Conservation (phyloP, 257 asterid genomes). For the Orobanche coerulescens region DNA sequence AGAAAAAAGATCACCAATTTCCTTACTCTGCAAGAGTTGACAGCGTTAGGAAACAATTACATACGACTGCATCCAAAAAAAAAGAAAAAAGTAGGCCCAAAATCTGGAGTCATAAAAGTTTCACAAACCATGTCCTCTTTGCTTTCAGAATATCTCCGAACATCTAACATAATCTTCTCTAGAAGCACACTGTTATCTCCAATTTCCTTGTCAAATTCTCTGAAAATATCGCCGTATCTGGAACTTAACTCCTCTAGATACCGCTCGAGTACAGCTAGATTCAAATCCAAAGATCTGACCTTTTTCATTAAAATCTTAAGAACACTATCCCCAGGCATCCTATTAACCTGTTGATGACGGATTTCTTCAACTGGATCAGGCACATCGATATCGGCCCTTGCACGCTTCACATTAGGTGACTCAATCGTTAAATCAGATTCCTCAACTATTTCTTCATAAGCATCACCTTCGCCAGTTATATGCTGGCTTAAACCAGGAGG, state of each 20-base stretch:
- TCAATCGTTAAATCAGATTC: conserved; percentile 34
- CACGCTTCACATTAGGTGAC: conserved; percentile 35
- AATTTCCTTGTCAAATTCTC: conserved; percentile 54
- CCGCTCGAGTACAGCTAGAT: conserved; percentile 69
- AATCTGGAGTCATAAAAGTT: conserved; percentile 5
- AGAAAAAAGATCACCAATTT: conserved; percentile 49
- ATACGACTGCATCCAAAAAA: background rate
- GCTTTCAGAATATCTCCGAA: conserved; percentile 58
- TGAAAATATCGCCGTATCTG: conserved; percentile 58
- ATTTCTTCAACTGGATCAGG: conserved; percentile 78
- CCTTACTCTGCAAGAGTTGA: conserved; percentile 51
- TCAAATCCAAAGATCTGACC: conserved; percentile 77
- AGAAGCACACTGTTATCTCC: conserved; percentile 46
- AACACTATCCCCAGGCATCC: conserved; percentile 98
- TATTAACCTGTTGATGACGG: conserved; percentile 60
- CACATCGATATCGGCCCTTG: conserved; percentile 31
- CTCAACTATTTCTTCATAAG: conserved; percentile 33
- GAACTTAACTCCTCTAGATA: conserved; percentile 75
- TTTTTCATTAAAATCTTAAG: conserved; percentile 86
- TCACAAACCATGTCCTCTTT: conserved; percentile 57
- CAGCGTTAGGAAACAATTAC: conserved; percentile 10
- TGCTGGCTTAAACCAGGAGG: conserved; percentile 32
- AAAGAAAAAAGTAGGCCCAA: too few species aligned
- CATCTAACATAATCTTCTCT: conserved; percentile 53
- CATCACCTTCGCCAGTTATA: conserved; percentile 29